Evolutionary conservation across 176 grass and related monocot genomes (phyloP), one percentile per base, ranked within the genome.

Genomic region (Carex myosuroides): DNA sequence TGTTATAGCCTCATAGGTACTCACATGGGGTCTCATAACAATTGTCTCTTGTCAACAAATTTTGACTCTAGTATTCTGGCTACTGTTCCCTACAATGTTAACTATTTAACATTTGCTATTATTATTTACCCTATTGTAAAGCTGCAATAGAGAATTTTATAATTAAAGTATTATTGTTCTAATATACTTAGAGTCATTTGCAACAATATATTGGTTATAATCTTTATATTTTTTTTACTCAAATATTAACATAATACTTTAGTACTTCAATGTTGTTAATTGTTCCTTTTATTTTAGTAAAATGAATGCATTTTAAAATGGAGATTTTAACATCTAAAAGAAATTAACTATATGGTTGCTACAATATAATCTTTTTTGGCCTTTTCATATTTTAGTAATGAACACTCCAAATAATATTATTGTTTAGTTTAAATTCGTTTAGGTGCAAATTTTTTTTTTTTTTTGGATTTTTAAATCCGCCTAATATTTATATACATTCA

Each of bases 1-100:
- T 58, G 30, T 86, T 53, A 24, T 55, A 67, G 17, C 44, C 29
- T 50, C 75, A 37, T 80, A 13, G 44, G 21, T 50, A 70, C 50
- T 73, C 85, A 82, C 57, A 83, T 87, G 86, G 86, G 86, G 41
- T 48, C 66, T 33, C 80, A 64, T 35, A 35, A 37, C 32, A 77
- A 26, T 83, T 83, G 79, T 64, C 79, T 81, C 13, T 82, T 83
- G 79, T 82, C 79, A 87, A 83, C 79, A 61, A 83, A 83, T 63
- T 72, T 87, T 83, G 86, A 87, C 86, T 86, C 56, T 82, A 62
- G 20, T 73, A 56, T 57, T 82, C 35, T 64, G 39, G 12, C 44
- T 52, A 37, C 37, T 60, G 39, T 68, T 18, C 44, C 26, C 61
- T 69, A 66, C 81, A 83, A 69, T 83, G 60, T 44, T 65, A 68